Evolutionary conservation across 495 filamentous ascomycete species (phyloP), one percentile per base, ranked within the genome.

Genomic region (Elaphomyces granulatus): DNA sequence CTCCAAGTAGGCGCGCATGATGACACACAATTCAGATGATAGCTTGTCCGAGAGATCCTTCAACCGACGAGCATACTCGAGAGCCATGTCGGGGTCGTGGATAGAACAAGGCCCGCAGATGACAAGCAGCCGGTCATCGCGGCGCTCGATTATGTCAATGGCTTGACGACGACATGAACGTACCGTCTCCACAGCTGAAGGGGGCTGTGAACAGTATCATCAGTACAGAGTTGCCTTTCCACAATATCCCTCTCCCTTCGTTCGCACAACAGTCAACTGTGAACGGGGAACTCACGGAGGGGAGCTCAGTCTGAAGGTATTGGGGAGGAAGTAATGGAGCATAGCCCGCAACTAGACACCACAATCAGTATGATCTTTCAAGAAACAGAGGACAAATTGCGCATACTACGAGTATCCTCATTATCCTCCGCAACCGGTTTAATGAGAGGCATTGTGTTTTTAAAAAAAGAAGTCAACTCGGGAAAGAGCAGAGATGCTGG

Each of bases 1-100:
- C 72, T 98, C 90, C 15, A 98, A 81, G 69, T 98, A 98, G 55
- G 90, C 86, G 44, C 90, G 83, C 90, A 98, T 98, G 55, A 98
- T 79, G 54, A 98, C 79, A 48, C 75, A 78, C 23, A 98, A 70
- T 55, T 96, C 88, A 45, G 78, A 75, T 41, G 75, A 73, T 36
- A 94, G 77, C 62, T 78, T 80, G 19, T 74, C 68, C 19, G 81
- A 69, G 16, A 94, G 62, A 19, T 68, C 65, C 63, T 85, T 85
- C 30, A 98, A 68, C 30, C 78, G 76, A 20, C 64, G 50, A 47
- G 80, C 79, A 61, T 98, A 98, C 58, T 95, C 90, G 44, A 88
- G 70, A 2, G 90, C 90, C 8, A 75, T 77, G 16, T 68, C 75
- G 1, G 90, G 90, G 60, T 98, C 90, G 67, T 98, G 90, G 55